Base-by-base conservation (phyloP, 73 alveolate genomes). In the Blepharisma stoltei region DNA sequence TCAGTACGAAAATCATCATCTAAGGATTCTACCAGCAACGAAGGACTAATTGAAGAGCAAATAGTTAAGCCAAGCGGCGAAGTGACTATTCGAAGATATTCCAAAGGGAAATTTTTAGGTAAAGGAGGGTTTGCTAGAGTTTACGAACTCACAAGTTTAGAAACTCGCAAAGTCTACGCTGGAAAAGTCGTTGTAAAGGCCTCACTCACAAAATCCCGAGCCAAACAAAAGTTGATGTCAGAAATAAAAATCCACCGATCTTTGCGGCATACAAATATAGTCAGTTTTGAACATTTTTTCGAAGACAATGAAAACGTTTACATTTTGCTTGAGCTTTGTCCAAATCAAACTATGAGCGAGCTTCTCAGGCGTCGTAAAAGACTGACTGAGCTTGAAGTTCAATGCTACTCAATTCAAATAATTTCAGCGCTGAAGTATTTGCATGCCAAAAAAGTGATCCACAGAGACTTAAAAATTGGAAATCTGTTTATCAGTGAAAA, bases 71-170 rank as follows among this genome's bases (percentile, higher is more conserved):
- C 41, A 32, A 32, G 41, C 41, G 41, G 41, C 0, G 41, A 32
- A 32, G 41, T 32, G 41, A 41, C 75, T 5, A 41, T 49, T 65
- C 45, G 75, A 65, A 41, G 45, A 65, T 65, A 32, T 32, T 32
- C 41, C 41, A 92, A 89, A 80, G 91, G 89, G 6, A 84, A 90
- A 55, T 71, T 89, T 60, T 71, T 92, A 52, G 97, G 97, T 38
- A 92, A 86, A 73, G 98, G 98, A 38, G 99, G 99, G 6, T 95
- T 95, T 85, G 99, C 99, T 6, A 87, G 87, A 71, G 91, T 97
- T 44, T 95, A 90, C 81, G 98, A 95, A 80, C 49, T 95, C 70
- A 83, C 80, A 48, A 87, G 81, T 77, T 85, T 76, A 69, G 92
- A 80, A 70, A 85, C 85, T 50, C 78, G 78, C 54, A 85, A 82